phyloP scores from a whole-genome alignment of 441 rosid genomes.

The Kokia cookei region DNA sequence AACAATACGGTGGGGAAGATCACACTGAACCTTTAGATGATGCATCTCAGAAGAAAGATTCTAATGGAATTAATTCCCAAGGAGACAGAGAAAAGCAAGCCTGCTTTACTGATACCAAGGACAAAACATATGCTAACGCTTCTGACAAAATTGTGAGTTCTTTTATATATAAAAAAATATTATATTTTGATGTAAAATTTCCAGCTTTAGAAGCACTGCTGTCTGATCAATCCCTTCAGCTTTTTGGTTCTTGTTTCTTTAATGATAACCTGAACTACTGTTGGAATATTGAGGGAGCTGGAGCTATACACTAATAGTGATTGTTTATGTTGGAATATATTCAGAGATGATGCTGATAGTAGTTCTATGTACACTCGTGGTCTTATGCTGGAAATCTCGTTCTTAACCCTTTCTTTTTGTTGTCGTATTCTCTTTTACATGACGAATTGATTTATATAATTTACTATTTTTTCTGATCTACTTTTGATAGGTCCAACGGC shows the following conservation, averaged over 20 bases:
- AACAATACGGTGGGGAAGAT: slow-evolving; percentile 19
- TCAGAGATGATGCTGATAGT: not conserved
- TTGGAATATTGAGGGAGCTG: not conserved
- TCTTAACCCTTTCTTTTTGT: not conserved
- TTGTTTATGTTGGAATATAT: not conserved
- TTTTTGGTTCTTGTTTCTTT: not conserved
- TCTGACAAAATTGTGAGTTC: slow-evolving; percentile 41
- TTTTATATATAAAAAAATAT: not conserved
- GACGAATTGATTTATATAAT: not conserved
- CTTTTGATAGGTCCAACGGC: slow-evolving; percentile 35
- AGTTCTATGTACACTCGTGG: not conserved
- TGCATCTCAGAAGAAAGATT: slow-evolving; percentile 26
- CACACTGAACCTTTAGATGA: slow-evolving; percentile 15
- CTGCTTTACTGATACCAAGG: slow-evolving; percentile 24
- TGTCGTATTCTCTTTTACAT: not conserved
- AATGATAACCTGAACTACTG: not conserved
- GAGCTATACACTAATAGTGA: not conserved
- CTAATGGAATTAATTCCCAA: slow-evolving; percentile 19
- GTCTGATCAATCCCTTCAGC: not conserved
- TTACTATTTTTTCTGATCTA: not conserved
- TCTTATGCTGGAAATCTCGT: not conserved
- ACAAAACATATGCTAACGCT: slow-evolving; percentile 23
- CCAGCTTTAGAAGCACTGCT: not conserved
- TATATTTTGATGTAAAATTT: not conserved
- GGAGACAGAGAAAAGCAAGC: slow-evolving; percentile 19